phyloP scores from a whole-genome alignment of 2,329 filamentous ascomycete genomes.

The Didymellaceae sp. region DNA sequence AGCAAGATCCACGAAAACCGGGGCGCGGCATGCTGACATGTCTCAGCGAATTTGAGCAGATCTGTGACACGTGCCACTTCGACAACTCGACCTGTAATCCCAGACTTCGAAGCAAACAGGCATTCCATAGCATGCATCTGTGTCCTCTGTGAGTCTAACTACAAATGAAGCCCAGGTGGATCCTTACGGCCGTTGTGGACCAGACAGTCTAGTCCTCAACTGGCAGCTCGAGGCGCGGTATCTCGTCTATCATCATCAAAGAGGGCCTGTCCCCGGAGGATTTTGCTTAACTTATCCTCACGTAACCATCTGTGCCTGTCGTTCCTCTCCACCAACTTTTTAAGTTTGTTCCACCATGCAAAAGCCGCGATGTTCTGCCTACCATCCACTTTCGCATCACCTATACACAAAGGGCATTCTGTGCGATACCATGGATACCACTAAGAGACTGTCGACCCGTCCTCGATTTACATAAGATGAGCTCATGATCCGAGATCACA shows the following conservation, averaged over 20 bases:
- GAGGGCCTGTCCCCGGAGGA: not conserved
- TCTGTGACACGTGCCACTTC: not conserved
- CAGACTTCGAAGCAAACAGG: not conserved
- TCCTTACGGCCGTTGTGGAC: not conserved
- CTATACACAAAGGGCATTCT: not conserved
- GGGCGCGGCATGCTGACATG: not conserved
- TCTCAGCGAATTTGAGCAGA: slow-evolving; percentile 1
- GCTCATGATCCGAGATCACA: not conserved
- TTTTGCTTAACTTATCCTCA: not conserved
- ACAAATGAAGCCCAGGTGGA: not conserved
- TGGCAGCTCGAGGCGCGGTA: not conserved
- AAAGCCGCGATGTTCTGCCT: not conserved
- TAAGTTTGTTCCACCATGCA: not conserved
- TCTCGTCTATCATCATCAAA: not conserved
- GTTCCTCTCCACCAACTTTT: not conserved
- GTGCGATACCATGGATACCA: not conserved
- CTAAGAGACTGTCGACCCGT: not conserved
- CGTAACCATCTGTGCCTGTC: not conserved
- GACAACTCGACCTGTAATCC: not conserved
- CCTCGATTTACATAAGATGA: too few species aligned
- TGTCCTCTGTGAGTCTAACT: not conserved
- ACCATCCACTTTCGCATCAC: not conserved
- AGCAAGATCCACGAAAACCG: not conserved
- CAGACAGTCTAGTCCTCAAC: not conserved
- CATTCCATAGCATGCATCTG: too few species aligned